Evolutionary conservation across 257 asterid species (phyloP), one percentile per base, ranked within the genome.

Genomic region (Mitragyna speciosa): DNA sequence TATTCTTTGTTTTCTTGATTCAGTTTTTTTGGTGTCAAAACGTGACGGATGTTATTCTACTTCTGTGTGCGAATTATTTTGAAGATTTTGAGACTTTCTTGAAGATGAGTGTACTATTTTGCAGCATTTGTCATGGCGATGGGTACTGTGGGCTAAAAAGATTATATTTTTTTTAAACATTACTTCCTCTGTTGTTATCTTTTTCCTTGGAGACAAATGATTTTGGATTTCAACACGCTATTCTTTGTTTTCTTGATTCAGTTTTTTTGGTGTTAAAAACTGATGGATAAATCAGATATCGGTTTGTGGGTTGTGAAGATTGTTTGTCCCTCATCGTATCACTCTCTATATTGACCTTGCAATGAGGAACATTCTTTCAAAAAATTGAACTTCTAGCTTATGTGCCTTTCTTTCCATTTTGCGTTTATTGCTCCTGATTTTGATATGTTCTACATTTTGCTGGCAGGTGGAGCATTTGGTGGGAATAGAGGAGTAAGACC

Each of bases 401-500:
- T 12, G 76, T 28, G 67, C 69, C 14, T 75, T 59, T 52, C n/a
- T 15, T 69, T 78, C 12, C 30, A 10, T n/a, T 56, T 68, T 68
- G 26, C 6, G 4, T 72, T 26, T 45, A 4, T 70, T 24, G 4
- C 41, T 36, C 41, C 41, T 36, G 41, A 36, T 36, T 36, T 36
- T 36, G 41, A 36, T 36, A 36, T 36, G 41, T 36, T 36, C 41
- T 36, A 36, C 41, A 8, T 58, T 49, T 49, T 45, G 41, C 49
- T 78, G 84, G 85, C 78, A 95, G 98, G 97, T 75, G 97, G 98
- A 70, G 94, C 96, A 75, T 94, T 96, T 86, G 99, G 98, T 73
- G 98, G 99, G 76, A 96, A 94, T 79, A 86, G 99, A 92, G 97
- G 99, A 82, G 85, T 87, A n/a, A 91, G 97, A 54, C 96, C 98